These are phyloP conservation scores for Vaccinium corymbosum DNA, from an alignment of 148 eudicot species.

Conservation along the genomic window DNA sequence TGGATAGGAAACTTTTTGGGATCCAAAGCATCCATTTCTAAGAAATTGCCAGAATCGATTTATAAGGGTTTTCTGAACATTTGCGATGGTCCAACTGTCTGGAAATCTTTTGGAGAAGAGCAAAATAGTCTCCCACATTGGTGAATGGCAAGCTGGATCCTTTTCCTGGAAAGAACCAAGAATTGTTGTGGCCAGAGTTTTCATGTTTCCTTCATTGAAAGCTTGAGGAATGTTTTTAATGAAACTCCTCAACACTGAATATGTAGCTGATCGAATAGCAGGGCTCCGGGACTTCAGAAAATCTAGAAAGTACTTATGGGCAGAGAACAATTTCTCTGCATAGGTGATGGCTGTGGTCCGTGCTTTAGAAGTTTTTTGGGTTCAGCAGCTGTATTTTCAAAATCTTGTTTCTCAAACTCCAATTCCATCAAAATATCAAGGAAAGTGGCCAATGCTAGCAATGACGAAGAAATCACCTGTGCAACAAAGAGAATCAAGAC, in stretches of 20 bases:
- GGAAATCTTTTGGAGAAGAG: slow-evolving; percentile 62
- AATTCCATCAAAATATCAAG: slow-evolving; percentile 52
- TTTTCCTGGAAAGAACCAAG: slow-evolving; percentile 88
- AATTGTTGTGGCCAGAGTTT: slow-evolving; percentile 57
- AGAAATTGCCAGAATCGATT: slow-evolving; percentile 78
- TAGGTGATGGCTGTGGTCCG: slow-evolving; percentile 46
- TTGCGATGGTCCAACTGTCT: slow-evolving; percentile 60
- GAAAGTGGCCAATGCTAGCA: slow-evolving; percentile 85
- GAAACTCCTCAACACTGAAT: slow-evolving; percentile 66
- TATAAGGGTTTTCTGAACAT: slow-evolving; percentile 57
- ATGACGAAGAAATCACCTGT: slow-evolving; percentile 82
- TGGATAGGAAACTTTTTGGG: slow-evolving; percentile 91
- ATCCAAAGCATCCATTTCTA: slow-evolving; percentile 88
- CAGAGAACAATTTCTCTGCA: slow-evolving; percentile 63
- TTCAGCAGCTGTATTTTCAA: slow-evolving; percentile 35
- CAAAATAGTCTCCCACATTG: slow-evolving; percentile 85
- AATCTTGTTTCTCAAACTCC: slow-evolving; percentile 44
- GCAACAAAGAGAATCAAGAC: slow-evolving; percentile 18
- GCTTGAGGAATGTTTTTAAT: slow-evolving; percentile 69
- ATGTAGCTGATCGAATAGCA: slow-evolving; percentile 75
- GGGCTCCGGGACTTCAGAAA: slow-evolving; percentile 70
- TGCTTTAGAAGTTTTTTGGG: slow-evolving; percentile 53
- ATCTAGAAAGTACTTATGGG: slow-evolving; percentile 61
- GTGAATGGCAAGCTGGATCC: slow-evolving; percentile 75
- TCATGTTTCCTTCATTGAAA: slow-evolving; percentile 61